Percentiles rank a stretch among this genome's conserved stretches.
Evolutionary conservation across 148 eudicot species (phyloP).

Genomic region (Hydrangea macrophylla): DNA sequence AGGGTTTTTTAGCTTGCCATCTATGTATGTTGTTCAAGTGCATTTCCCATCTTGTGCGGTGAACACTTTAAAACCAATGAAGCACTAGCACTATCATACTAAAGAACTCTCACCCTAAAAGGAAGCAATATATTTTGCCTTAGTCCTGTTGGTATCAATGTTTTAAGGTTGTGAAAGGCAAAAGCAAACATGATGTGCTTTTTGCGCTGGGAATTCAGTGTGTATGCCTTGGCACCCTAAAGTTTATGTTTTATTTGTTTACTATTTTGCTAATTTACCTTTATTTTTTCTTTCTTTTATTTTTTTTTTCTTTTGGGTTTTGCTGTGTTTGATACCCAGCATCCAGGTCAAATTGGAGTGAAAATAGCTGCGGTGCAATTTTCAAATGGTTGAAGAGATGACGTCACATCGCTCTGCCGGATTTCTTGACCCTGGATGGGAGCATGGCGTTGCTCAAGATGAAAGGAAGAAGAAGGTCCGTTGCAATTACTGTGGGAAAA

Average conservation of each 20-base stretch:
- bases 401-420: constrained; percentile 66
- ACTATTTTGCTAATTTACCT: too few relatives aligned
- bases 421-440: constrained; percentile 95
- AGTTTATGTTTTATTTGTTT: too few relatives aligned
- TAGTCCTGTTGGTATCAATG: not conserved
- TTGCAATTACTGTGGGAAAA: constrained; percentile 93
- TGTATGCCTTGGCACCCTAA: too few relatives aligned
- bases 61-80: not conserved
- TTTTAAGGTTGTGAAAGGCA: not conserved
- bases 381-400: constrained; percentile 56
- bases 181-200: not conserved
- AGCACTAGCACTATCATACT: not conserved
- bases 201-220: too few relatives aligned
- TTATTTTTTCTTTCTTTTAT: not conserved
- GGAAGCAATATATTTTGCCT: not conserved
- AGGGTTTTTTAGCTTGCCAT: not conserved
- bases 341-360: constrained; percentile 5
- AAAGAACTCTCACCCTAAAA: not conserved
- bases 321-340: not conserved
- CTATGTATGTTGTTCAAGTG: constrained; percentile 10
- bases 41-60: not conserved
- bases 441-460: constrained; percentile 91
- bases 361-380: not conserved
- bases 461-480: constrained; percentile 89
- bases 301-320: not conserved